Conservation (phyloP, 2,329 filamentous ascomycete genomes). For the Boeremia lycopersici region DNA sequence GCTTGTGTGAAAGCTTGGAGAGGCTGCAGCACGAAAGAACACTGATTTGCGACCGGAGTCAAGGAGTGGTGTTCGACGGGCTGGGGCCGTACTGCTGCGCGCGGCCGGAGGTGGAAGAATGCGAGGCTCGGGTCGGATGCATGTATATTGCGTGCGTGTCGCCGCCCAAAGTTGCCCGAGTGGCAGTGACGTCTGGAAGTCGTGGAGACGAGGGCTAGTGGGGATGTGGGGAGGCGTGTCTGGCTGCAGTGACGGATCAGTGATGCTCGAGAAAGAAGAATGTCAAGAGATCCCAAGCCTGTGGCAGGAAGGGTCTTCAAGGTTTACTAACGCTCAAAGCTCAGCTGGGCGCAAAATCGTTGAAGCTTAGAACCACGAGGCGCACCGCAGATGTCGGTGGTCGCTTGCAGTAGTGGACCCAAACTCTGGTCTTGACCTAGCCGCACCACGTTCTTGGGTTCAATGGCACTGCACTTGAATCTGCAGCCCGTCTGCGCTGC, state of each 20-base stretch:
- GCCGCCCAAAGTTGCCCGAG: conserved; percentile 47
- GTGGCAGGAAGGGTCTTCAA: conserved; percentile 4
- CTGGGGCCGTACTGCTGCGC: conserved; percentile 20
- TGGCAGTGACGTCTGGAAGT: conserved; percentile 24
- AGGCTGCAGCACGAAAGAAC: background rate
- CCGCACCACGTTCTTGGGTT: conserved; percentile 6
- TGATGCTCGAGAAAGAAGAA: conserved; percentile 8
- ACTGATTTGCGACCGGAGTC: background rate
- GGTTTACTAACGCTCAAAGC: conserved; percentile 22
- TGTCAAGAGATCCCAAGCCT: conserved; percentile 20
- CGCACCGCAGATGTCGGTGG: conserved; percentile 10
- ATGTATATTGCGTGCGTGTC: conserved; percentile 57
- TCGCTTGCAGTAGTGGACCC: conserved; percentile 10
- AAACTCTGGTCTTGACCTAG: conserved; percentile 1
- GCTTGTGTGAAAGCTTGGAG: conserved; percentile 22
- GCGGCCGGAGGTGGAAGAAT: conserved; percentile 28
- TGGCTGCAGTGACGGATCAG: conserved; percentile 15
- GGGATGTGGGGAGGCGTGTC: conserved; percentile 12
- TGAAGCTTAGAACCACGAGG: conserved; percentile 26
- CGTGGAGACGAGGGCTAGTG: conserved; percentile 12
- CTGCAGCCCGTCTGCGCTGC: conserved; percentile 1
- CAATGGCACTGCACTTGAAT: conserved; percentile 26
- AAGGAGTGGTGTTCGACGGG: conserved; percentile 15
- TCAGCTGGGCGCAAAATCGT: conserved; percentile 22
- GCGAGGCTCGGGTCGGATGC: conserved; percentile 41